phyloP scores from a whole-genome alignment of 305 asterid genomes.

The Monarda citriodora region DNA sequence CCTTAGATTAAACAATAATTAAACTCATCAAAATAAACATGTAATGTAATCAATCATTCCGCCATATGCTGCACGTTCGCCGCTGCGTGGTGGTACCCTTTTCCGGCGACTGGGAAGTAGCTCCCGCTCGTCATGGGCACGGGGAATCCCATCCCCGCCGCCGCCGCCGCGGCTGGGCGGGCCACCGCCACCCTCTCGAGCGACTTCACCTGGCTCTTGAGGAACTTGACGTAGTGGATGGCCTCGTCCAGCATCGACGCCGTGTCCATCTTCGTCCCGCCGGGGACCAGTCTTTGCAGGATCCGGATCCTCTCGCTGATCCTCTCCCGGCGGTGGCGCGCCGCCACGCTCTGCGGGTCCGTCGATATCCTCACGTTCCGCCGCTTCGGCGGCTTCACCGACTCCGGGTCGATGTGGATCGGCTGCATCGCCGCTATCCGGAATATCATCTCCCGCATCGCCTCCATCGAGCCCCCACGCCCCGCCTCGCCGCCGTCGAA shows the following conservation, averaged over 20 bases:
- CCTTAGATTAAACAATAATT: neutral
- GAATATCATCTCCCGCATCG: conserved; percentile 96
- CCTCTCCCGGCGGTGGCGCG: conserved; percentile 94
- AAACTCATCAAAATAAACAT: too few species aligned
- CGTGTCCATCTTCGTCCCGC: conserved; percentile 99
- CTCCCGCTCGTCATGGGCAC: conserved; percentile 88
- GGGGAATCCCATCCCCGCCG: conserved; percentile 77
- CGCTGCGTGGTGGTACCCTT: conserved; percentile 32
- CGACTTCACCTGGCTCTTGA: conserved; percentile 87
- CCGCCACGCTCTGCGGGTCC: conserved; percentile 98
- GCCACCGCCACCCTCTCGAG: conserved; percentile 70
- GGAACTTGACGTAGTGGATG: conserved; percentile 85
- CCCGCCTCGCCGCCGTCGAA: conserved; percentile 26
- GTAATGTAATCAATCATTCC: neutral
- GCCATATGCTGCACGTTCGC: conserved; percentile 4
- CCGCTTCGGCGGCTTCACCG: conserved; percentile 96
- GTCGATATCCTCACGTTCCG: conserved; percentile 91
- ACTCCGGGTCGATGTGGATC: conserved; percentile 92
- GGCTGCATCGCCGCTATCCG: conserved; percentile 99
- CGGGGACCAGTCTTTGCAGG: conserved; percentile 94
- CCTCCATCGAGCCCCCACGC: conserved; percentile 67
- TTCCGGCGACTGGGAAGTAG: conserved; percentile 49
- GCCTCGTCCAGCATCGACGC: conserved; percentile 99
- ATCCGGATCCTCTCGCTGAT: conserved; percentile 93
- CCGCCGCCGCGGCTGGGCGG: conserved; percentile 25